These are phyloP conservation scores for Niebla homalea DNA, from an alignment of 495 filamentous ascomycete genomes.

Conservation along the genomic window DNA sequence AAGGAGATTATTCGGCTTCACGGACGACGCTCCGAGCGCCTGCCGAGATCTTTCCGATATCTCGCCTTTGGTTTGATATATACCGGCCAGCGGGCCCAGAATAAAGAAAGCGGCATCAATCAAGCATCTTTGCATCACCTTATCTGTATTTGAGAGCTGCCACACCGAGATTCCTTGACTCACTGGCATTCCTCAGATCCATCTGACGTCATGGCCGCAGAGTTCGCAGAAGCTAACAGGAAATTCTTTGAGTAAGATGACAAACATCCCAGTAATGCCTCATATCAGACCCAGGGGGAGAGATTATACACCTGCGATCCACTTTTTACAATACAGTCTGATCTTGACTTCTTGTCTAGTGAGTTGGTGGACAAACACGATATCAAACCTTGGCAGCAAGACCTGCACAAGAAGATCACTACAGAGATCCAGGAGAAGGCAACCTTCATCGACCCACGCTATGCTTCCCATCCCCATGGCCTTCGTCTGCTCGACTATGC, in stretches of 20 bases:
- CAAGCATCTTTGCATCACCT: too few species aligned
- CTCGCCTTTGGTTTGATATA: too few species aligned
- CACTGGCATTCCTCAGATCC: too few species aligned
- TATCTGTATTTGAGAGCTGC: too few species aligned
- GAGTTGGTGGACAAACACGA: conserved; percentile 33
- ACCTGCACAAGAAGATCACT: conserved; percentile 22
- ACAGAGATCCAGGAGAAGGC: conserved; percentile 37
- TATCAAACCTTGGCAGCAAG: conserved; percentile 27
- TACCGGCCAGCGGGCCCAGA: too few species aligned
- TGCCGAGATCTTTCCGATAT: too few species aligned
- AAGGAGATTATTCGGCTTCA: too few species aligned
- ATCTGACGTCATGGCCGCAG: neutral
- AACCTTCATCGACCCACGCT: conserved; percentile 50
- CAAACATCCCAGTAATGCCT: conserved; percentile 4
- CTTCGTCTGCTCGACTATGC: conserved; percentile 54
- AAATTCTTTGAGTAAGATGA: conserved; percentile 37
- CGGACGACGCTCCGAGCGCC: too few species aligned
- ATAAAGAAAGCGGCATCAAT: too few species aligned
- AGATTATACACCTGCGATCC: too few species aligned
- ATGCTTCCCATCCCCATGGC: conserved; percentile 29
- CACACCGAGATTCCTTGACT: too few species aligned
- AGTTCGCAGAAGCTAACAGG: conserved; percentile 38
- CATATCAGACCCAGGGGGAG: neutral
- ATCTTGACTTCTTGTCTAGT: conserved; percentile 18
- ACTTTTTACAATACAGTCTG: too few species aligned